Evolutionary conservation across 192 early-diverging fungal genomes (phyloP).

Genomic region (Geranomyces michiganensis): DNA sequence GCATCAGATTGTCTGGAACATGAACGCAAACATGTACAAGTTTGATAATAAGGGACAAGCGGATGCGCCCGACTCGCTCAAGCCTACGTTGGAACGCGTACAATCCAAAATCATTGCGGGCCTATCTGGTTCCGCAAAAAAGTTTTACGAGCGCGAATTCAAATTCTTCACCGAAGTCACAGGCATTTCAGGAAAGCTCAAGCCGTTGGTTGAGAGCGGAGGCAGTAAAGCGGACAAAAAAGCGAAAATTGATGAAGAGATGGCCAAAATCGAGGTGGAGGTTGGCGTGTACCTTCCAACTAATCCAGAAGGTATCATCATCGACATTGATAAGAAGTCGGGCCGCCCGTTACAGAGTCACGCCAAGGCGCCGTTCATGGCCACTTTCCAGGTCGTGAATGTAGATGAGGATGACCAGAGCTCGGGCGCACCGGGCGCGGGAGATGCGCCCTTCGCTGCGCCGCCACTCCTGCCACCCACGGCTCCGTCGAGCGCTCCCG

Average conservation of each 20-base stretch:
- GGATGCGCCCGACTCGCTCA: slow-evolving; percentile 78
- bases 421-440: background rate
- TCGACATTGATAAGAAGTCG: slow-evolving; percentile 93
- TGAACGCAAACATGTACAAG: slow-evolving; percentile 97
- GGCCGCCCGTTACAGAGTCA: slow-evolving; percentile 95
- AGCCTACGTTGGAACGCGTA: slow-evolving; percentile 86
- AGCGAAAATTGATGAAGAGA: slow-evolving; percentile 97
- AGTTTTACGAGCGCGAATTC: slow-evolving; percentile 97
- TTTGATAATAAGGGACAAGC: slow-evolving; percentile 60
- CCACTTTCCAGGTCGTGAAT: slow-evolving; percentile 83
- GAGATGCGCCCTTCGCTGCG: background rate
- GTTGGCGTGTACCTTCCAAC: slow-evolving; percentile 96
- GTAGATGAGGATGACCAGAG: slow-evolving; percentile 44
- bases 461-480: background rate
- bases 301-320: slow-evolving; percentile 93
- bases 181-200: slow-evolving; percentile 96
- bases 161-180: slow-evolving; percentile 94
- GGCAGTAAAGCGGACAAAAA: slow-evolving; percentile 94
- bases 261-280: slow-evolving; percentile 91
- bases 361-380: slow-evolving; percentile 99
- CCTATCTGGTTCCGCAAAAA: slow-evolving; percentile 85
- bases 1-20: slow-evolving; percentile 99
- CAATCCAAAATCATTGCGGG: slow-evolving; percentile 76
- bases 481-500: background rate
- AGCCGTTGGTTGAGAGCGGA: slow-evolving; percentile 79